These are phyloP conservation scores for Tolypocladium amazonense DNA, from an alignment of 2,329 filamentous ascomycete species.

Conservation along the genomic window DNA sequence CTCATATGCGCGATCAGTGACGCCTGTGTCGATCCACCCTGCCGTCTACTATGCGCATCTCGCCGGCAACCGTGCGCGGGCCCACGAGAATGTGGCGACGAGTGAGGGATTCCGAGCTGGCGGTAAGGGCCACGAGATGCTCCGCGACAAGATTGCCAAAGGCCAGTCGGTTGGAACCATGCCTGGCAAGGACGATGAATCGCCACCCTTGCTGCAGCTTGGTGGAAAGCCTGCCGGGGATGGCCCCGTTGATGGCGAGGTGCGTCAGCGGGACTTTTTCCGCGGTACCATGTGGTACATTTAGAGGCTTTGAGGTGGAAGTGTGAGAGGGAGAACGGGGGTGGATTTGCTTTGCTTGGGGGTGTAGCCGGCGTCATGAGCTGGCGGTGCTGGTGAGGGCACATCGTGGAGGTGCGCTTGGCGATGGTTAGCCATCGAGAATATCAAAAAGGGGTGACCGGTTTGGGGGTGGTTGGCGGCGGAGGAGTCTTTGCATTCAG, in stretches of 20 bases:
- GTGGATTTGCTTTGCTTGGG: conserved; percentile 1
- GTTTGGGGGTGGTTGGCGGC: conserved; percentile 22
- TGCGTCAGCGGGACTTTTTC: conserved; percentile 23
- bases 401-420: conserved; percentile 20
- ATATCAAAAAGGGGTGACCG: conserved; percentile 8
- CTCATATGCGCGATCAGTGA: conserved; percentile 85
- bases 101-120: conserved; percentile 33
- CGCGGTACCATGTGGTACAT: conserved; percentile 34
- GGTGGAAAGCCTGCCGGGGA: conserved; percentile 14
- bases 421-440: conserved; percentile 8
- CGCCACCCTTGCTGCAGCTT: conserved; percentile 19
- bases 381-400: background rate
- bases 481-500: conserved; percentile 9
- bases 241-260: conserved; percentile 15
- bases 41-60: conserved; percentile 96
- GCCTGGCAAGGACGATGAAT: conserved; percentile 10
- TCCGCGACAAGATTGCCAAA: conserved; percentile 27
- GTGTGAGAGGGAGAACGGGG: background rate
- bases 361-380: background rate
- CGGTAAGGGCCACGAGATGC: conserved; percentile 31
- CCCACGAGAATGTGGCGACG: conserved; percentile 51
- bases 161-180: conserved; percentile 16
- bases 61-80: conserved; percentile 67
- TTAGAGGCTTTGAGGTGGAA: conserved; percentile 7
- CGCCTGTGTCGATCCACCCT: conserved; percentile 78